Conservation (phyloP, 2,329 filamentous ascomycete species). For the Phoma herbarum region DNA sequence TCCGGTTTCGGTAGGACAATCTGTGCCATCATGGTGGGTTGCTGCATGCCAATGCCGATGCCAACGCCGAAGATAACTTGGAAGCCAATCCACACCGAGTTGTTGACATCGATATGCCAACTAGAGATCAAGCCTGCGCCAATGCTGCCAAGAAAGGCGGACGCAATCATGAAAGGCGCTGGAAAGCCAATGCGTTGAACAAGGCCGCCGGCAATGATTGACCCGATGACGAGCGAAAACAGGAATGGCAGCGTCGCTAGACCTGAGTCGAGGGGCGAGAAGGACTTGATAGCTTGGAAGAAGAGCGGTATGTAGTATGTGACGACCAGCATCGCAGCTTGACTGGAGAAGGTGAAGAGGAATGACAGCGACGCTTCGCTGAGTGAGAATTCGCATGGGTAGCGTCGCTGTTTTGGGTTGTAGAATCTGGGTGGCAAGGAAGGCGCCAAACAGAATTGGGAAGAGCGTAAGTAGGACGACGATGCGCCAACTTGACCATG, state of each 20-base stretch:
- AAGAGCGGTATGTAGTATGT: conserved; percentile 32
- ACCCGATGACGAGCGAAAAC: conserved; percentile 24
- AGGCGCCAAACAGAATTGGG: conserved; percentile 28
- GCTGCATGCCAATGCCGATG: conserved; percentile 53
- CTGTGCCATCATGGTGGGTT: conserved; percentile 51
- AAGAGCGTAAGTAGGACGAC: not conserved
- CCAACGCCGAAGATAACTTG: conserved; percentile 42
- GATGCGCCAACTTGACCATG: not conserved
- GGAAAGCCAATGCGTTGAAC: conserved; percentile 53
- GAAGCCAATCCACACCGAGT: conserved; percentile 36
- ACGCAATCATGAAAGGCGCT: conserved; percentile 51
- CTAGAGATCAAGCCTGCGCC: conserved; percentile 53
- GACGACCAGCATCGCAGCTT: conserved; percentile 9
- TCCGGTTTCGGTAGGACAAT: conserved; percentile 48
- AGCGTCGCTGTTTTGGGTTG: conserved; percentile 26
- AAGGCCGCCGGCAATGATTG: conserved; percentile 40
- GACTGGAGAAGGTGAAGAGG: conserved; percentile 19
- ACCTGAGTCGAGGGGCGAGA: conserved; percentile 24
- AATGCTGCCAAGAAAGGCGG: conserved; percentile 46
- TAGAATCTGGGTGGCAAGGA: conserved; percentile 43
- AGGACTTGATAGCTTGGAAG: conserved; percentile 32
- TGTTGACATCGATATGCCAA: conserved; percentile 40
- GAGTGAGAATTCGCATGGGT: conserved; percentile 27
- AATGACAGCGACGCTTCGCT: conserved; percentile 25
- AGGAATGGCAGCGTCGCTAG: conserved; percentile 26